Percentiles rank a stretch among this genome's conserved stretches.
Evolutionary conservation across 2,329 filamentous ascomycete genomes (phyloP).

Genomic region (Fusarium keratoplasticum): DNA sequence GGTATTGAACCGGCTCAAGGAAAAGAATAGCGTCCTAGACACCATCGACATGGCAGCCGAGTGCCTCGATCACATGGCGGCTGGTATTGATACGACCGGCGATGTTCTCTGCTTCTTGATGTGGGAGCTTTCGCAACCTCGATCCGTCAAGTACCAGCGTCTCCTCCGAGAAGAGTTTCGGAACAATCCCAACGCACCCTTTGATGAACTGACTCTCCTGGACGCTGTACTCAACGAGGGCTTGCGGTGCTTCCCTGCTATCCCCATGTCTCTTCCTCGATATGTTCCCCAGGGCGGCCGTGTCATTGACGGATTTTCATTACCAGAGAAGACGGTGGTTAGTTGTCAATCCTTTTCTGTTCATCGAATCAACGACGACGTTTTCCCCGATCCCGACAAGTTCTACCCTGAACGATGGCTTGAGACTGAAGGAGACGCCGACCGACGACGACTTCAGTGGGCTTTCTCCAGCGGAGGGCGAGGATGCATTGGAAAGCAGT

Average conservation of each 20-base stretch:
- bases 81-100: constrained; percentile 78
- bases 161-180: constrained; percentile 65
- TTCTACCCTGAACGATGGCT: constrained; percentile 91
- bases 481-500: constrained; percentile 76
- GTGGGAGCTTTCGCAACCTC: constrained; percentile 75
- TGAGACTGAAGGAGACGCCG: constrained; percentile 76
- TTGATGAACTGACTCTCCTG: constrained; percentile 68
- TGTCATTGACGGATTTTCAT: constrained; percentile 64
- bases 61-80: constrained; percentile 78
- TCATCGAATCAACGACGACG: constrained; percentile 69
- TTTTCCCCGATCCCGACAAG: constrained; percentile 81
- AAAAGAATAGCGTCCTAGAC: constrained; percentile 61
- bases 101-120: constrained; percentile 78
- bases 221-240: constrained; percentile 74
- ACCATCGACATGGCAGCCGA: constrained; percentile 71
- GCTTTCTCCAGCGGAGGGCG: constrained; percentile 74
- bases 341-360: constrained; percentile 72
- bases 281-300: constrained; percentile 67
- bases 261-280: constrained; percentile 75
- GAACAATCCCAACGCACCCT: constrained; percentile 50
- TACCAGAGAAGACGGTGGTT: constrained; percentile 67
- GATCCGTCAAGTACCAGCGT: constrained; percentile 62
- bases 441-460: constrained; percentile 72
- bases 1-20: constrained; percentile 68
- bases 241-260: constrained; percentile 71